Conservation (phyloP, 2,329 filamentous ascomycete genomes). For the Cordyceps militaris region DNA sequence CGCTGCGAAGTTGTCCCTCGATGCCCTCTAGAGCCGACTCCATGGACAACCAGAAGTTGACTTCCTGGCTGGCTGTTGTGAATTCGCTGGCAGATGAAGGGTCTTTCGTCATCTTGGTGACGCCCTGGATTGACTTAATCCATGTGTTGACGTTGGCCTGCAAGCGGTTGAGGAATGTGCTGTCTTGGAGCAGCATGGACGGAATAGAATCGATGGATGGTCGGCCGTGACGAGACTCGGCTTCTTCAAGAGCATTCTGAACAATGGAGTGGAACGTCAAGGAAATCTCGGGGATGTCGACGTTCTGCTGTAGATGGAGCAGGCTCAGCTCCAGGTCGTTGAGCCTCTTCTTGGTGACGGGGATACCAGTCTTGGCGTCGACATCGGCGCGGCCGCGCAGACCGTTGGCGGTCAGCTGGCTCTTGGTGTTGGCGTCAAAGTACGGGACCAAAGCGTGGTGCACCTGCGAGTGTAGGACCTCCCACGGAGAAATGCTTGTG, state of each 20-base stretch:
- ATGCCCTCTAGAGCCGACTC: constrained; percentile 89
- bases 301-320: constrained; percentile 90
- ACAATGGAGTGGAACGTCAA: constrained; percentile 85
- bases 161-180: constrained; percentile 84
- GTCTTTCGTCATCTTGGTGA: constrained; percentile 90
- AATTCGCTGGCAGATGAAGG: constrained; percentile 54
- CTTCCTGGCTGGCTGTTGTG: constrained; percentile 84
- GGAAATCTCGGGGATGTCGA: constrained; percentile 90
- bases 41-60: constrained; percentile 99
- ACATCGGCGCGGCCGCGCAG: constrained; percentile 70
- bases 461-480: constrained; percentile 85
- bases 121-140: constrained; percentile 97
- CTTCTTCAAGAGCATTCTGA: constrained; percentile 75
- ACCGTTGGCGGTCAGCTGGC: constrained; percentile 59
- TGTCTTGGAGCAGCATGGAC: constrained; percentile 70
- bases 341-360: constrained; percentile 94
- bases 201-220: constrained; percentile 76
- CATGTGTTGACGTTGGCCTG: constrained; percentile 92
- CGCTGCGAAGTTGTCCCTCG: constrained; percentile 77
- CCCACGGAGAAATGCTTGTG: constrained; percentile 73
- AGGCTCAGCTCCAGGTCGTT: constrained; percentile 89
- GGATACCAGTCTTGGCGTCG: constrained; percentile 89
- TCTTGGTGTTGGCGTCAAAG: constrained; percentile 93
- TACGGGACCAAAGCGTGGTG: constrained; percentile 90
- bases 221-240: constrained; percentile 56